Conservation (phyloP, 2,329 filamentous ascomycete species). For the Sclerotinia spermophila region DNA sequence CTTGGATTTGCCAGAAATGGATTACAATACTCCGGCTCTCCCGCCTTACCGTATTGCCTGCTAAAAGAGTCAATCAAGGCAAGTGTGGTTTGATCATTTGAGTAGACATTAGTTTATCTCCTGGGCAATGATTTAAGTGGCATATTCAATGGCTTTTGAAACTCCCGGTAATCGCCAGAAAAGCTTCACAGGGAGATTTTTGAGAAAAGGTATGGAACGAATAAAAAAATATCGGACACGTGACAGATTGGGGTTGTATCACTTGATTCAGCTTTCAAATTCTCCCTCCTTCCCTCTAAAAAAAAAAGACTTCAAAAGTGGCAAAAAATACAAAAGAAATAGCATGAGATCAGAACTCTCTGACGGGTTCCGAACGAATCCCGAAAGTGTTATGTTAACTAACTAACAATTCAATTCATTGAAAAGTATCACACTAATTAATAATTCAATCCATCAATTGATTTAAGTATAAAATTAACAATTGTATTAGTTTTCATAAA, state of each 20-base stretch:
- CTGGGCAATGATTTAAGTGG: neutral
- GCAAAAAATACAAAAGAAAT: rapidly evolving
- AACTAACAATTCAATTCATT: too few relatives aligned
- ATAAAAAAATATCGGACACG: neutral
- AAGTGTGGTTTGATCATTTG: neutral
- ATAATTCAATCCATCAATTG: too few relatives aligned
- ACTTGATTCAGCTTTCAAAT: too few relatives aligned
- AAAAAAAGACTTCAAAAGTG: neutral
- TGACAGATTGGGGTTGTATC: too few relatives aligned
- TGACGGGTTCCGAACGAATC: too few relatives aligned
- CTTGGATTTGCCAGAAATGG: neutral
- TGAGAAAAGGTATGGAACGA: neutral
- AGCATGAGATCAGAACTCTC: neutral
- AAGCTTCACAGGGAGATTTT: neutral
- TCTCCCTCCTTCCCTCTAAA: rapidly evolving
- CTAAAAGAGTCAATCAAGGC: neutral
- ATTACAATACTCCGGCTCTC: neutral
- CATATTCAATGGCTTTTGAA: neutral
- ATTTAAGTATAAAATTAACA: neutral
- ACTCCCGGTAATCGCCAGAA: neutral
- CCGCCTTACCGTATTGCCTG: neutral
- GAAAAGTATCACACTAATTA: too few relatives aligned
- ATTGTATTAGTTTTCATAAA: too few relatives aligned
- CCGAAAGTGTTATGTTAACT: too few relatives aligned
- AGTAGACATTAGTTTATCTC: neutral